A percentile compares a stretch with the other conserved stretches of the same genome.
phyloP scores from a whole-genome alignment of 163 green algal genomes.

The Coccomyxa subellipsoidea region DNA sequence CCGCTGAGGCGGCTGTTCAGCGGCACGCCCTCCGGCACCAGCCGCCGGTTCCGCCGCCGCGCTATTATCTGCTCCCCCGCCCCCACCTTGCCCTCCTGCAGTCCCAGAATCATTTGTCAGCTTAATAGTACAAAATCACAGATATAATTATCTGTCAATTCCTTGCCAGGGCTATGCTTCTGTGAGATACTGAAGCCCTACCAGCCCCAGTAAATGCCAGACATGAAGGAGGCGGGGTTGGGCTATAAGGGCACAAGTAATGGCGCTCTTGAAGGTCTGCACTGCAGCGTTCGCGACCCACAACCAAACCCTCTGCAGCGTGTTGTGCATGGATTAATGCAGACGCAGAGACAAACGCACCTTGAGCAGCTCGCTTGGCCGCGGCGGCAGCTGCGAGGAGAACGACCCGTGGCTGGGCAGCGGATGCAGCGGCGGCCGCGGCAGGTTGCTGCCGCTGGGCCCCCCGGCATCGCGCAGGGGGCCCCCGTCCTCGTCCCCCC shows the following conservation, averaged over 20 bases:
- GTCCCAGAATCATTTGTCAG: too few relatives aligned
- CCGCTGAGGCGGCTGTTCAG: background rate
- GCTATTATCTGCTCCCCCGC: conserved; percentile 8
- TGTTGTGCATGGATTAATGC: too few relatives aligned
- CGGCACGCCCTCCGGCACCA: background rate
- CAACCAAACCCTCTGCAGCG: too few relatives aligned
- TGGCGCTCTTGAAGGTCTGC: too few relatives aligned
- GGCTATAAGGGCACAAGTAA: too few relatives aligned
- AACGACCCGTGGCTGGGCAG: background rate
- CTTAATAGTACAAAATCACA: too few relatives aligned
- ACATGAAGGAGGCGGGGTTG: too few relatives aligned
- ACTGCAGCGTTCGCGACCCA: too few relatives aligned
- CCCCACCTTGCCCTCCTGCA: conserved; percentile 3
- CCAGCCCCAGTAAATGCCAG: too few relatives aligned
- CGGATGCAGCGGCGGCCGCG: conserved; percentile 1
- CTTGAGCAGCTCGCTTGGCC: conserved; percentile 6
- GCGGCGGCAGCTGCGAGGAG: background rate
- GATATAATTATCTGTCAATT: too few relatives aligned
- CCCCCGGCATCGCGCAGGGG: background rate
- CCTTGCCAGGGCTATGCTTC: too few relatives aligned
- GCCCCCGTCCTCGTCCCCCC: background rate
- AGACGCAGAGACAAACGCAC: background rate
- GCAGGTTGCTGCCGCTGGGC: background rate
- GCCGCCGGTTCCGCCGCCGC: background rate
- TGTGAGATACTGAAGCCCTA: too few relatives aligned